phyloP scores from a whole-genome alignment of 1,284 basidiomycete species.

The Agaricales sp. region DNA sequence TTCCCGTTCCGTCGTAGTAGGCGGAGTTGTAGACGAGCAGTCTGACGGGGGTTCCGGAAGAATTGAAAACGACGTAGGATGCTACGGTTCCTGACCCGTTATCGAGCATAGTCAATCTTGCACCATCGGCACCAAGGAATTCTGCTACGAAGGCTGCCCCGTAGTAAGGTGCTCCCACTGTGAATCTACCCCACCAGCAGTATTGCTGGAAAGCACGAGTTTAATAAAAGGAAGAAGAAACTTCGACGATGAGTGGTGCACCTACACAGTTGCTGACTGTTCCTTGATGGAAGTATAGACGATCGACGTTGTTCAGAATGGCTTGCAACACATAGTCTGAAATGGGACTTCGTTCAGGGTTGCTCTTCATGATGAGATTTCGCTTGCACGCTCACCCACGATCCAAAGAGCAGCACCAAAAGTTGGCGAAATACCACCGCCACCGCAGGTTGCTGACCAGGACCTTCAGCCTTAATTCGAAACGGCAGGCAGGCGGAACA shows the following conservation, averaged over 20 bases:
- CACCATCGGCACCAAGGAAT: slow-evolving; percentile 24
- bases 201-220: slow-evolving; percentile 21
- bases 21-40: slow-evolving; percentile 27
- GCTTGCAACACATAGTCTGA: slow-evolving; percentile 34
- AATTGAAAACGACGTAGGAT: slow-evolving; percentile 24
- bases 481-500: no score
- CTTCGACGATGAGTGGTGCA: slow-evolving; percentile 1
- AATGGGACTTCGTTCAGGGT: no score
- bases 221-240: neutral
- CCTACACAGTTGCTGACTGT: slow-evolving; percentile 30
- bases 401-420: slow-evolving; percentile 36
- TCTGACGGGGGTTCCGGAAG: slow-evolving; percentile 18
- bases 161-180: slow-evolving; percentile 28
- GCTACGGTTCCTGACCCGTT: slow-evolving; percentile 22
- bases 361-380: no score
- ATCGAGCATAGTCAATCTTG: slow-evolving; percentile 25
- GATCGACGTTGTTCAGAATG: slow-evolving; percentile 26
- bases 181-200: slow-evolving; percentile 28
- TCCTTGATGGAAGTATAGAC: slow-evolving; percentile 36
- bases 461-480: neutral
- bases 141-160: slow-evolving; percentile 29
- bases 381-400: slow-evolving; percentile 14
- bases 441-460: slow-evolving; percentile 29
- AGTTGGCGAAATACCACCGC: slow-evolving; percentile 31
- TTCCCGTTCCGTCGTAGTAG: slow-evolving; percentile 25